These are phyloP conservation scores for Mycena venus DNA, from an alignment of 768 basidiomycete species.

Conservation along the genomic window DNA sequence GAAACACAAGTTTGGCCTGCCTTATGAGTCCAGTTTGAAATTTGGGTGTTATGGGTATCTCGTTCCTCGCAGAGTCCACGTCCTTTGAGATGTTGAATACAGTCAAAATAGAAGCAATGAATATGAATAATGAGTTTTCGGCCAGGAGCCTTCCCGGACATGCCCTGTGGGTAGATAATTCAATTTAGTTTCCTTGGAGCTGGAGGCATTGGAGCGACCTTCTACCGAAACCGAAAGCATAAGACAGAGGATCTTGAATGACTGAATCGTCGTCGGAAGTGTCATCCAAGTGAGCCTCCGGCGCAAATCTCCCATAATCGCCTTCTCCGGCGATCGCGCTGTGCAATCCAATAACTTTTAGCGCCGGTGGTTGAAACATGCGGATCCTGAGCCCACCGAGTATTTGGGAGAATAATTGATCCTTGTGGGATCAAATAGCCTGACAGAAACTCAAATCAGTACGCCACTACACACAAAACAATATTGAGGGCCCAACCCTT, in stretches of 20 bases:
- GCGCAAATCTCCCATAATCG: not conserved
- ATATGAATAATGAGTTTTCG: constrained; percentile 25
- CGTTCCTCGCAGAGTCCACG: not conserved
- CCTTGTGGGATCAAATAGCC: constrained; percentile 10
- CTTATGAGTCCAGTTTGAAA: constrained; percentile 13
- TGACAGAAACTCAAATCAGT: not conserved
- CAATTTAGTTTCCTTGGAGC: too few species aligned
- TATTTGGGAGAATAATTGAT: not conserved
- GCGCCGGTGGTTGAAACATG: not conserved
- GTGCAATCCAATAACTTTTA: not conserved
- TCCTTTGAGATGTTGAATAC: not conserved
- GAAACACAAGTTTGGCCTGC: not conserved
- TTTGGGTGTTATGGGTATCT: not conserved
- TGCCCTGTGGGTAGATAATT: not conserved
- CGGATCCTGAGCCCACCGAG: not conserved
- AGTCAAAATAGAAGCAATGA: constrained; percentile 9
- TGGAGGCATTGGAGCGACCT: too few species aligned
- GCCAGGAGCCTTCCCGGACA: constrained; percentile 10
- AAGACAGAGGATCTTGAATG: not conserved
- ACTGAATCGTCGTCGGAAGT: not conserved
- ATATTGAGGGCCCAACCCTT: not conserved
- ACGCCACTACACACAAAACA: not conserved
- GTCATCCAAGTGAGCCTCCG: not conserved
- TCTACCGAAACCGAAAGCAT: constrained; percentile 13
- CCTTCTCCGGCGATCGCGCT: constrained; percentile 6